A percentile compares a stretch with the other conserved stretches of the same genome.
Evolutionary conservation across 352 stramenopile genomes (phyloP).

Genomic region (Phytophthora sansomeana): DNA sequence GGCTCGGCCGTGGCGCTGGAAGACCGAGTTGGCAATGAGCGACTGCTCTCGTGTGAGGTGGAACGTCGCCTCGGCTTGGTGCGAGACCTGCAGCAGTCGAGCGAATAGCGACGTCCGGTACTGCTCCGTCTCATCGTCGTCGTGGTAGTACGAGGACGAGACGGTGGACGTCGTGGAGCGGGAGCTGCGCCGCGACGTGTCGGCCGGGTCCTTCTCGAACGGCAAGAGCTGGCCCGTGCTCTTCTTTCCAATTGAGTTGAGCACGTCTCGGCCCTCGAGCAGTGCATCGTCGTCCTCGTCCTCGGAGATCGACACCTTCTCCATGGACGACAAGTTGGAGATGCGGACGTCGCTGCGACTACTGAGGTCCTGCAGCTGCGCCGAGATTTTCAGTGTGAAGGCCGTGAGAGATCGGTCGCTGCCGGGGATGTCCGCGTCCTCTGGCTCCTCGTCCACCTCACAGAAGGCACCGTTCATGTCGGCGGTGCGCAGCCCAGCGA

Average conservation of each 20-base stretch:
- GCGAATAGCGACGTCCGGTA: constrained; percentile 49
- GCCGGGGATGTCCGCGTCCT: constrained; percentile 36
- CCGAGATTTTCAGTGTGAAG: constrained; percentile 44
- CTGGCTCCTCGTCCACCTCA: constrained; percentile 17
- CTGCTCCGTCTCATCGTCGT: constrained; percentile 37
- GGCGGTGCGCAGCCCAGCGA: constrained; percentile 9
- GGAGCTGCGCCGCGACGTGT: constrained; percentile 35
- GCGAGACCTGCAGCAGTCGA: constrained; percentile 46
- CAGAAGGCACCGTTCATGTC: constrained; percentile 24
- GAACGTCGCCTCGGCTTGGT: constrained; percentile 54
- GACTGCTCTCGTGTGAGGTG: constrained; percentile 51
- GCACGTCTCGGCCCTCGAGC: constrained; percentile 38
- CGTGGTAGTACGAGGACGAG: constrained; percentile 36
- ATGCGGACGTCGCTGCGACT: constrained; percentile 27
- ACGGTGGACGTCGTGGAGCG: constrained; percentile 43
- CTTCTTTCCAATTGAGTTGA: constrained; percentile 51
- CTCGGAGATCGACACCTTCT: constrained; percentile 39
- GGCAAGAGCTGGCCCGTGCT: constrained; percentile 12
- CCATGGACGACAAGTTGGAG: constrained; percentile 45
- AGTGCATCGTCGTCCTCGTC: constrained; percentile 41
- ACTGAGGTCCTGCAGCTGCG: constrained; percentile 36
- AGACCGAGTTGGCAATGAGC: constrained; percentile 37
- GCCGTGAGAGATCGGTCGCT: constrained; percentile 40
- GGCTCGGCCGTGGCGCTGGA: constrained; percentile 30
- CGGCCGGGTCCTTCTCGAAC: constrained; percentile 34